Conservation (phyloP, 2,329 filamentous ascomycete genomes). For the Orbilia ellipsospora region DNA sequence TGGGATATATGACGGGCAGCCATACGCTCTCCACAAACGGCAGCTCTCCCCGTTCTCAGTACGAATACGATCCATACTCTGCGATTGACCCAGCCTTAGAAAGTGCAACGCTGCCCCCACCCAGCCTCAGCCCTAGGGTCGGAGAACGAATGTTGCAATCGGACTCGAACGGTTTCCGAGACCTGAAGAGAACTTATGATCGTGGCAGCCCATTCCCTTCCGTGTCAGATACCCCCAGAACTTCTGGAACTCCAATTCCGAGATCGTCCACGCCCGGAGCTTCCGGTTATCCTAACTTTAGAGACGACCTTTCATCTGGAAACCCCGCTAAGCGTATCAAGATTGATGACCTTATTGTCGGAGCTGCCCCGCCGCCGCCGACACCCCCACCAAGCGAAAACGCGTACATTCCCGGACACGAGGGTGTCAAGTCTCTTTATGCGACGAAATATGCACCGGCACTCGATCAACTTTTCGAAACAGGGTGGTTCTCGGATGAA, state of each 20-base stretch:
- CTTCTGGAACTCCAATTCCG: conserved; percentile 65
- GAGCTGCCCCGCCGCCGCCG: conserved; percentile 71
- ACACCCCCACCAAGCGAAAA: conserved; percentile 66
- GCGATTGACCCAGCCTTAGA: conserved; percentile 76
- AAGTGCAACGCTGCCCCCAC: conserved; percentile 61
- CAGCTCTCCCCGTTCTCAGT: conserved; percentile 64
- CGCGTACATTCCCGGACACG: conserved; percentile 66
- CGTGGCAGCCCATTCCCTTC: conserved; percentile 61
- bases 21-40: conserved; percentile 61
- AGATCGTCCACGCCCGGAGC: conserved; percentile 57
- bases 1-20: conserved; percentile 50
- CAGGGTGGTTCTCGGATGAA: conserved; percentile 78
- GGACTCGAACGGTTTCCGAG: conserved; percentile 56
- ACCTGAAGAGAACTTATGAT: conserved; percentile 60
- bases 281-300: conserved; percentile 56
- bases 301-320: conserved; percentile 54
- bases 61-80: conserved; percentile 70
- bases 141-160: conserved; percentile 53
- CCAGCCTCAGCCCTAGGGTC: conserved; percentile 60
- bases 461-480: conserved; percentile 81
- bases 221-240: conserved; percentile 64
- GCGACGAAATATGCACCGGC: conserved; percentile 79
- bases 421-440: conserved; percentile 78
- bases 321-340: conserved; percentile 73
- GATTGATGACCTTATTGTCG: conserved; percentile 77